phyloP scores from a whole-genome alignment of 495 filamentous ascomycete genomes.

The Aspergillus funiculosus region DNA sequence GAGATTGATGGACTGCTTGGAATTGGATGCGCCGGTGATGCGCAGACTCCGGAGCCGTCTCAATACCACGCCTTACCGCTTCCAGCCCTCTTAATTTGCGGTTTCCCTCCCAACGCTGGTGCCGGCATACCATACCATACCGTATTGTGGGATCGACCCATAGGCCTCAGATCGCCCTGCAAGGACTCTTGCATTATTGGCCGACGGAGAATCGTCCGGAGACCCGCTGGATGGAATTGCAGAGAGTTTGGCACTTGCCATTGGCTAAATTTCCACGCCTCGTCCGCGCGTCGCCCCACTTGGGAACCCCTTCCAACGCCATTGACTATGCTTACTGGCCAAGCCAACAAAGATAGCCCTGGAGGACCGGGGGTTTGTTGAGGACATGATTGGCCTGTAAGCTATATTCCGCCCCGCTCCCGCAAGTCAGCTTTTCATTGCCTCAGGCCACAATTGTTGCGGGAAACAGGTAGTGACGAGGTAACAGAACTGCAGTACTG shows the following conservation, averaged over 20 bases:
- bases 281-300: slow-evolving; percentile 20
- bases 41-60: slow-evolving; percentile 13
- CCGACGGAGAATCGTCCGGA: slow-evolving; percentile 10
- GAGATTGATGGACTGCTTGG: slow-evolving; percentile 6
- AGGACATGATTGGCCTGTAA: slow-evolving; percentile 9
- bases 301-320: slow-evolving; percentile 13
- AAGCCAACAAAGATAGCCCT: neutral
- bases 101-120: neutral
- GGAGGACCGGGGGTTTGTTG: slow-evolving; percentile 1
- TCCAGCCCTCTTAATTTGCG: neutral
- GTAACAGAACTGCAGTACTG: slow-evolving; percentile 7
- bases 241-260: neutral
- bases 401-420: neutral
- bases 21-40: slow-evolving; percentile 11
- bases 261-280: slow-evolving; percentile 3
- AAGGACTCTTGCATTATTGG: slow-evolving; percentile 22
- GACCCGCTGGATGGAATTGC: slow-evolving; percentile 3
- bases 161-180: slow-evolving; percentile 17
- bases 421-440: neutral
- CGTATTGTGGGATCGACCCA: slow-evolving; percentile 7
- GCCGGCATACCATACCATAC: slow-evolving; percentile 14
- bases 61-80: slow-evolving; percentile 9
- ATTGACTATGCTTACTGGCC: slow-evolving; percentile 10
- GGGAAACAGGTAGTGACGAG: neutral
- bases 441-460: neutral